Evolutionary conservation across 2,329 filamentous ascomycete genomes (phyloP).

Genomic region (Colletotrichum cereale): DNA sequence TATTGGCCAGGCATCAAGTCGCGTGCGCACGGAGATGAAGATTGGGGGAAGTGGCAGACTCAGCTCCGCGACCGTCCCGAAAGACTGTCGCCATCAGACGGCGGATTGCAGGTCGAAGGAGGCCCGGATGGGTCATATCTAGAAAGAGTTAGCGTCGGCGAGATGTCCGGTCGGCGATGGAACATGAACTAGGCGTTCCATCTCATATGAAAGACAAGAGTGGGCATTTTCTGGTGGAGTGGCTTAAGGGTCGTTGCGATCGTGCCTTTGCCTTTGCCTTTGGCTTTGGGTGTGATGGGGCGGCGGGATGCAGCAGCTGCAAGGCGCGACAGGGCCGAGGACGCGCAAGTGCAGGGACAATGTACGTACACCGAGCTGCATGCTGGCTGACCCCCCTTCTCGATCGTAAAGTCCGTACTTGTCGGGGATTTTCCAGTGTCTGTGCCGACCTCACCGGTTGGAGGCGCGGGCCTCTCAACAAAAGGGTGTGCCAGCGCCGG

Average conservation of each 20-base stretch:
- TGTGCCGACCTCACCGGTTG: slow-evolving; percentile 35
- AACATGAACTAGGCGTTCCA: slow-evolving; percentile 3
- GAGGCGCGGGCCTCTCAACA: slow-evolving; percentile 33
- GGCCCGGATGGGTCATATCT: slow-evolving; percentile 20
- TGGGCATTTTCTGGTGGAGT: slow-evolving; percentile 23
- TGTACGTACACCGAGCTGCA: slow-evolving; percentile 23
- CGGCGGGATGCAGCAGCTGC: slow-evolving; percentile 32
- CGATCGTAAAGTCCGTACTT: slow-evolving; percentile 20
- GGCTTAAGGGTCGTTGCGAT: slow-evolving; percentile 21
- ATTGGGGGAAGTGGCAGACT: slow-evolving; percentile 20
- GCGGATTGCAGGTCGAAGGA: slow-evolving; percentile 34
- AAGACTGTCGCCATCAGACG: slow-evolving; percentile 14
- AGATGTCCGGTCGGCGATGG: slow-evolving; percentile 35
- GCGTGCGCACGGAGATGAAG: slow-evolving; percentile 29
- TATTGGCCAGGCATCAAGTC: slow-evolving; percentile 26
- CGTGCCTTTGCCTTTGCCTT: too few species aligned
- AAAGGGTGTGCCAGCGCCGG: slow-evolving; percentile 6
- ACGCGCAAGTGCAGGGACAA: slow-evolving; percentile 1
- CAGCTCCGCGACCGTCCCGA: slow-evolving; percentile 29
- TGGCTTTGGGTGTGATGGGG: neutral
- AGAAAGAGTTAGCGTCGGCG: slow-evolving; percentile 35
- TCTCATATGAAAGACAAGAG: slow-evolving; percentile 20
- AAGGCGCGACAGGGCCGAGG: slow-evolving; percentile 36
- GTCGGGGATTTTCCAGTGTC: slow-evolving; percentile 8
- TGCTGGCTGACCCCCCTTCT: slow-evolving; percentile 15